These are phyloP conservation scores for Ustilago xerochloae DNA, from an alignment of 1,284 basidiomycete species.

Conservation along the genomic window DNA sequence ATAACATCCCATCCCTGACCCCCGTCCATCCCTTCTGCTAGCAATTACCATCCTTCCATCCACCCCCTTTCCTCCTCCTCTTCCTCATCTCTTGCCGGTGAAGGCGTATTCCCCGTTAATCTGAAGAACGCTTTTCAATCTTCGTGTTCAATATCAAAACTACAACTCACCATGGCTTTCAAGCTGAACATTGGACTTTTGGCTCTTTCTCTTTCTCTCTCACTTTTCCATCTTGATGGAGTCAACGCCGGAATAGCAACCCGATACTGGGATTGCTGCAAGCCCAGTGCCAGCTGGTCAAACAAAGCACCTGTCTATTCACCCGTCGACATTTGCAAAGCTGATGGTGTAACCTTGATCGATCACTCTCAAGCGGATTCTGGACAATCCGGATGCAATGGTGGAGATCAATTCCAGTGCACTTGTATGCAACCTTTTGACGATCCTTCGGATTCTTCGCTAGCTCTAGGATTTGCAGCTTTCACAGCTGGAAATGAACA, in stretches of 20 bases:
- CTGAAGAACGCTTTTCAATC: too few species aligned
- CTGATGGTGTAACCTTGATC: conserved; percentile 38
- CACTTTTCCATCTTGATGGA: conserved; percentile 30
- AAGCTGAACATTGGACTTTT: conserved; percentile 31
- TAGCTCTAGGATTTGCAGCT: conserved; percentile 31
- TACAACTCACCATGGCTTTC: conserved; percentile 29
- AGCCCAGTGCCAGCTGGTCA: neutral
- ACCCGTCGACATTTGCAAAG: conserved; percentile 35
- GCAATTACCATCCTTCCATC: neutral
- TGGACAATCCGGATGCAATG: conserved; percentile 38
- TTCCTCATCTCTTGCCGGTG: conserved; percentile 7
- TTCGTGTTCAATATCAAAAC: too few species aligned
- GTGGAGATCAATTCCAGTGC: conserved; percentile 39
- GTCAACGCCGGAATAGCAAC: conserved; percentile 32
- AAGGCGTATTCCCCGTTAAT: conserved; percentile 1
- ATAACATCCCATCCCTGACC: too few species aligned
- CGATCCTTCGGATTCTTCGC: conserved; percentile 11
- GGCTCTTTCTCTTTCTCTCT: conserved; percentile 25
- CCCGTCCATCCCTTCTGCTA: too few species aligned
- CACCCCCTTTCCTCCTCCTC: neutral
- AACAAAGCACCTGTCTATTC: conserved; percentile 25
- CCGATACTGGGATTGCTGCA: conserved; percentile 44
- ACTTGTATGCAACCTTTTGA: conserved; percentile 42
- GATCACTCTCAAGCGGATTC: conserved; percentile 1
- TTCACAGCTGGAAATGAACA: conserved; percentile 24